Base-by-base conservation (phyloP, 1,284 basidiomycete species). In the Veloporphyrellus conicus region DNA sequence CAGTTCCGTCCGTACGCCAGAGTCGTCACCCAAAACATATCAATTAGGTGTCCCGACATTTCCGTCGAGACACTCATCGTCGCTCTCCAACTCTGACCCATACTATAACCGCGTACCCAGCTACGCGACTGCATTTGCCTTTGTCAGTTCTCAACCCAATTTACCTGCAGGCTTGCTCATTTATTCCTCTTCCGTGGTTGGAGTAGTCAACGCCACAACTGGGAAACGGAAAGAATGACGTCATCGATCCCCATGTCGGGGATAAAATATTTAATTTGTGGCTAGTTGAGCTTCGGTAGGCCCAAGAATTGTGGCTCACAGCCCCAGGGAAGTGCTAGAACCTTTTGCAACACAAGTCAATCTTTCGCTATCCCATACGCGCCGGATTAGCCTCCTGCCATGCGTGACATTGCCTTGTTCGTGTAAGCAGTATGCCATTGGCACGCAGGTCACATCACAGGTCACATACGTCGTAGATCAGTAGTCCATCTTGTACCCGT, bases 331-430 rank as follows among this genome's bases (percentile, higher is more conserved):
- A 48, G 37, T 8, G 48, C 54, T 15, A 81, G 78, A 5, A 75
- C 77, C 2, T 79, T 67, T 58, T 49, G 41, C 4, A 54, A 65
- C 27, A 61, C 59, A 3, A 62, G 54, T 14, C 46, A 57, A 12
- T 57, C 50, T 4, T 82, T 87, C 57, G 55, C 63, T 5, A 69
- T 85, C 39, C 52, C 62, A 14, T 89, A 89, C 64, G 86, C 81
- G 59, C 48, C 10, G 1, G 76, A 68, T 58, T 63, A 20, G 7
- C 29, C 37, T 40, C 28, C 16, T 4, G n/a, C 59, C 61, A 25
- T 59, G 59, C 14, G 55, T 62, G 46, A 33, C 23, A 38, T 37
- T 31, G 15, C 18, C n/a, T n/a, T n/a, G n/a, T n/a, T n/a, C n/a
- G n/a, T n/a, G n/a, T n/a, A n/a, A n/a, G n/a, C n/a, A n/a, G n/a